Conservation (phyloP, 108 stramenopile genomes). For the Pelagomonas calceolata region DNA sequence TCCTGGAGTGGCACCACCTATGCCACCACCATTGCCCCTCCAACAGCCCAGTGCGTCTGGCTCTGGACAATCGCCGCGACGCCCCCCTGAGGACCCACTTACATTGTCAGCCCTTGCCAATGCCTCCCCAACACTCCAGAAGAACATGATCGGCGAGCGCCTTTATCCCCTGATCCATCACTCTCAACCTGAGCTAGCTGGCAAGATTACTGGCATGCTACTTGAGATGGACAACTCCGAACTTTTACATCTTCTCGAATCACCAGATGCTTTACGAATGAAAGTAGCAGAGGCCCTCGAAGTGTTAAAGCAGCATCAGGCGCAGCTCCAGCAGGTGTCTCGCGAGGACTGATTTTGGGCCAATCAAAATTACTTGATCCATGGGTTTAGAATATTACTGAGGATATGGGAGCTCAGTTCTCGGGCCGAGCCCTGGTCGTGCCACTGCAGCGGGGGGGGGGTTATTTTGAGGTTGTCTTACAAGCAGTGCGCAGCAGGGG, state of each 20-base stretch:
- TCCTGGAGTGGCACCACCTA: no score
- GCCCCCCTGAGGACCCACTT: not conserved
- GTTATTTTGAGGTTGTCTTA: no score
- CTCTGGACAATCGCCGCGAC: no score
- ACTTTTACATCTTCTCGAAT: slow-evolving; percentile 50
- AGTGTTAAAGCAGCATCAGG: slow-evolving; percentile 21
- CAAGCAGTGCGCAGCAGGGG: no score
- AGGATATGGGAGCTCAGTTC: no score
- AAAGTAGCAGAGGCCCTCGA: slow-evolving; percentile 44
- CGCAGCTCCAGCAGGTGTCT: not conserved
- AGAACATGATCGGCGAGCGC: slow-evolving; percentile 54
- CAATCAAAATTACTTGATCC: no score
- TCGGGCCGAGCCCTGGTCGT: no score
- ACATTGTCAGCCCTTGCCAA: not conserved
- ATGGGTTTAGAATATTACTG: no score
- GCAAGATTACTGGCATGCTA: slow-evolving; percentile 61
- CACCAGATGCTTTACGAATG: slow-evolving; percentile 37
- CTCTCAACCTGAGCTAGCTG: slow-evolving; percentile 35
- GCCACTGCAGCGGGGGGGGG: no score
- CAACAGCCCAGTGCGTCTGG: no score
- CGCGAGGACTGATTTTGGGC: no score
- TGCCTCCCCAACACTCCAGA: slow-evolving; percentile 15
- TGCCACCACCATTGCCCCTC: no score
- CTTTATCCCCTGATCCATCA: slow-evolving; percentile 45
- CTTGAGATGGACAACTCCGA: slow-evolving; percentile 55